phyloP scores from a whole-genome alignment of 148 eudicot species.

The Rhododendron williamsianum region DNA sequence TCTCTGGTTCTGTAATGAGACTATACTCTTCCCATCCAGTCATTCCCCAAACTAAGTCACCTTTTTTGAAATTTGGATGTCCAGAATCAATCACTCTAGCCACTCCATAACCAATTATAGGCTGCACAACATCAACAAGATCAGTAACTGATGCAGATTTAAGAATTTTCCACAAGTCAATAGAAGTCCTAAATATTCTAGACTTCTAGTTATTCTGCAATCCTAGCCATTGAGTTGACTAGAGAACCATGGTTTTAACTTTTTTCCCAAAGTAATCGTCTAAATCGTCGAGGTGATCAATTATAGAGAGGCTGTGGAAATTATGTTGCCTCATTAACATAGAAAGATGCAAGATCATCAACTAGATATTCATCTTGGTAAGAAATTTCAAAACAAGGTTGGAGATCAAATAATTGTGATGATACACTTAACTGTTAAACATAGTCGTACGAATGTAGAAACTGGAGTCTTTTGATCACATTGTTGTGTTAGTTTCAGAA shows the following conservation, averaged over 20 bases:
- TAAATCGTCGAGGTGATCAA: background rate
- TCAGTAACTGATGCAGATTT: background rate
- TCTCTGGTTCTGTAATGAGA: too few species aligned
- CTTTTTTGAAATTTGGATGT: constrained; percentile 43
- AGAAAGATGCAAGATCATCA: background rate
- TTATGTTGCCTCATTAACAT: background rate
- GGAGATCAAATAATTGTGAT: background rate
- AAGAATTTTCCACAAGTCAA: background rate
- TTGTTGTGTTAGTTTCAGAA: too few species aligned
- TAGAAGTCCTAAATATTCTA: background rate
- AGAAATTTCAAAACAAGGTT: background rate
- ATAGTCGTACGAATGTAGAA: background rate
- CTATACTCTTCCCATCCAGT: too few species aligned
- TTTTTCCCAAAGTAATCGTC: background rate
- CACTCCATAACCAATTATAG: constrained; percentile 46
- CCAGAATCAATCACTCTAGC: constrained; percentile 49
- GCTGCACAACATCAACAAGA: constrained; percentile 27
- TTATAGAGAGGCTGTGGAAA: background rate
- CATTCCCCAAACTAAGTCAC: too few species aligned
- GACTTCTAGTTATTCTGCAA: background rate
- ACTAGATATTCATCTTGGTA: background rate
- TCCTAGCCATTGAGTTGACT: background rate
- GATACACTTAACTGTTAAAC: background rate
- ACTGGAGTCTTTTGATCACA: background rate
- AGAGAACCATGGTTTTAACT: background rate